Evolutionary conservation across 2,329 filamentous ascomycete genomes (phyloP), one percentile per base, ranked within the genome.

Genomic region (Hirsutella minnesotensis): DNA sequence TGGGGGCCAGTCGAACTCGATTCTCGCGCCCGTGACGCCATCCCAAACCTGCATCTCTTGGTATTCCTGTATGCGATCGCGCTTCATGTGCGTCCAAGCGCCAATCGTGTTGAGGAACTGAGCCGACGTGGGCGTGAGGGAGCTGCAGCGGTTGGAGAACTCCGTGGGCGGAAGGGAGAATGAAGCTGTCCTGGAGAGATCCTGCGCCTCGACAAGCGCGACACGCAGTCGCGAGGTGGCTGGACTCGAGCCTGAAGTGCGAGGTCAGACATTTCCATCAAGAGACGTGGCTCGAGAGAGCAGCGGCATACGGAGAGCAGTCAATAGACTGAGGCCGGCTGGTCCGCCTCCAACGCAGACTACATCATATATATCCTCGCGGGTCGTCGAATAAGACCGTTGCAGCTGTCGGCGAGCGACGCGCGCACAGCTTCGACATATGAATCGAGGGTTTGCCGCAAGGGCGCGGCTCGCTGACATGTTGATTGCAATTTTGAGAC

Each of bases 11-110:
- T 92, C 85, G 61, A 98, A 98, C 52, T 86, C 83, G 59, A 98
- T 92, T 52, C 81, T 78, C 30, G 88, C 86, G 46, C 80, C 88
- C 34, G 84, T 86, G 44, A 95, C 78, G 48, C 90, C 94, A 61
- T 98, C 92, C 92, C 94, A 98, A 27, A 96, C 92, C 61, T 95
- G 84, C 92, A 98, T 98, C 54, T 90, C 85, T 46, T 94, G 81
- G 62, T 95, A 98, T 1, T 81, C 75, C 66, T 95, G 89, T 29
- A 92, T 77, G 27, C 92, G 79, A 5, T 77, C 69, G 35, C 71
- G 66, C 51, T 85, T 74, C 47, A 95, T 68, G 56, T 94, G 79
- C 7, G 71, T 58, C 92, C 90, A 96, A 40, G 83, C 88, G 30
- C 90, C 92, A 47, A 94, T 92, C 4, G 74, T 69, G 56, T 86